Percentiles rank a stretch among this genome's conserved stretches.
phyloP scores from a whole-genome alignment of 441 rosid genomes.

The Aquilaria agallochum region DNA sequence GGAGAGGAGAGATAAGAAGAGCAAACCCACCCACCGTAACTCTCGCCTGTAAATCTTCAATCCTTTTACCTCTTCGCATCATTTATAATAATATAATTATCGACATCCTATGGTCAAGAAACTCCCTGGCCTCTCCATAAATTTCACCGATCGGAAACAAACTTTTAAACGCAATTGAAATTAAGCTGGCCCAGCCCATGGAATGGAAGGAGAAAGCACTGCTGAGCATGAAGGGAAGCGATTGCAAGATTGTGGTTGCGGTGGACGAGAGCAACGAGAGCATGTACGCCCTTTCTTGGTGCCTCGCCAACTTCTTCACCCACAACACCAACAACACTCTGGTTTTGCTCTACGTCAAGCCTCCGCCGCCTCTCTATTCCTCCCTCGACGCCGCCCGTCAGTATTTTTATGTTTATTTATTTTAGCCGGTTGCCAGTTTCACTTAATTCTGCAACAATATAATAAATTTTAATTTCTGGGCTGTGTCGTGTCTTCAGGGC shows the following conservation, averaged over 20 bases:
- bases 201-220: constrained; percentile 18
- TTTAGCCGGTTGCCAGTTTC: neutral
- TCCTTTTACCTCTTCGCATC: neutral
- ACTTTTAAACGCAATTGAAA: neutral
- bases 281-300: constrained; percentile 89
- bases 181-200: neutral
- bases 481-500: constrained; percentile 23
- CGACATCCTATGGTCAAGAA: constrained; percentile 19
- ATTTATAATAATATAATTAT: constrained; percentile 3
- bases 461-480: neutral
- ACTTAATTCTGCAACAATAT: neutral
- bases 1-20: no score
- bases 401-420: neutral
- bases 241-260: constrained; percentile 59
- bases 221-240: constrained; percentile 24
- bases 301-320: constrained; percentile 51
- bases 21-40: constrained; percentile 6
- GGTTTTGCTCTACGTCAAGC: constrained; percentile 78
- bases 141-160: neutral
- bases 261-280: constrained; percentile 88
- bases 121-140: neutral
- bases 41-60: constrained; percentile 1
- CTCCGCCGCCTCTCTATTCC: constrained; percentile 60
- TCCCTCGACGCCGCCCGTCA: constrained; percentile 63
- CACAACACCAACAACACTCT: constrained; percentile 33